A percentile compares a stretch with the other conserved stretches of the same genome.
These are phyloP conservation scores for Nymphaea thermarum DNA, from an alignment of 164 flowering plant species.

Conservation along the genomic window DNA sequence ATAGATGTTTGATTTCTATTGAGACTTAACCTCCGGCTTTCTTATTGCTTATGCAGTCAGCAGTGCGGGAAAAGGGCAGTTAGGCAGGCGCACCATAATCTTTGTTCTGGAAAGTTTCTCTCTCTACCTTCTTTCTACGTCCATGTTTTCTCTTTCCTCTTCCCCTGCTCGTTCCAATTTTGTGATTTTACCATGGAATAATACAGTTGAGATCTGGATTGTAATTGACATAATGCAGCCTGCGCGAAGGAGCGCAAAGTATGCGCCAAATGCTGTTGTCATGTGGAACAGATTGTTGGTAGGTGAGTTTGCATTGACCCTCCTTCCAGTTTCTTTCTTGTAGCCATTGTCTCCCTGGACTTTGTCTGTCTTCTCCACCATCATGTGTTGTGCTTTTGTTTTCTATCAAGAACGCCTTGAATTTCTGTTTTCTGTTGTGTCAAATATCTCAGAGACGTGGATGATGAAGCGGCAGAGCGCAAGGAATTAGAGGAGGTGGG, in stretches of 20 bases:
- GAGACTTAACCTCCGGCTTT: neutral
- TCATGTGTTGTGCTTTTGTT: neutral
- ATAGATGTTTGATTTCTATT: neutral
- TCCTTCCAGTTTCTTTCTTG: neutral
- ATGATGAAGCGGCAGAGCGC: constrained; percentile 83
- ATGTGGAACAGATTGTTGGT: constrained; percentile 54
- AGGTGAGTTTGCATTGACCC: constrained; percentile 22
- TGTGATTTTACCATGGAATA: neutral
- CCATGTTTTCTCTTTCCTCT: neutral
- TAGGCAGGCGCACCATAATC: constrained; percentile 84
- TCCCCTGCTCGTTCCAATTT: neutral
- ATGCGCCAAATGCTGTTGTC: constrained; percentile 84
- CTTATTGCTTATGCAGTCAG: constrained; percentile 42
- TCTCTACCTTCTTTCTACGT: neutral
- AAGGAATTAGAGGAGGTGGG: constrained; percentile 72
- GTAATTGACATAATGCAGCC: constrained; percentile 22
- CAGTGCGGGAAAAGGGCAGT: constrained; percentile 64
- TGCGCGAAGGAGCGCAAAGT: constrained; percentile 85
- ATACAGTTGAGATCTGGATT: neutral
- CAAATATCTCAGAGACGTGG: constrained; percentile 32
- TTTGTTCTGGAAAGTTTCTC: constrained; percentile 44
- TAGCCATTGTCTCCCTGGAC: neutral
- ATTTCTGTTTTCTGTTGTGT: neutral
- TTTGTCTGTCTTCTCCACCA: neutral
- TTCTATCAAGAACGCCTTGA: neutral